A percentile compares a stretch with the other conserved stretches of the same genome.
phyloP scores from a whole-genome alignment of 2,329 filamentous ascomycete species.

The Trichoderma sp. region DNA sequence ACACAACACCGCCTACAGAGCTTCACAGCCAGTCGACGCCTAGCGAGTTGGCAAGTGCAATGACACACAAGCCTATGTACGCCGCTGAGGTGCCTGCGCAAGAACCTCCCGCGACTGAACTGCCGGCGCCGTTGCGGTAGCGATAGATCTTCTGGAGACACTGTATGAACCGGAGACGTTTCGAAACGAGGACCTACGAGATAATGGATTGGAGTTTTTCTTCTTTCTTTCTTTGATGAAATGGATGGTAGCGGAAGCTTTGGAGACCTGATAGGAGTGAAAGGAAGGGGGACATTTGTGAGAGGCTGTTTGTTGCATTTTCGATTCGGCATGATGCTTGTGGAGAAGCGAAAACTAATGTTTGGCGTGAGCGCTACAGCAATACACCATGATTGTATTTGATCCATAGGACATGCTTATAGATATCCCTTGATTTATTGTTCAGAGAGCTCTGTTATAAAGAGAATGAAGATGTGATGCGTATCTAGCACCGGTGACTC shows the following conservation, averaged over 20 bases:
- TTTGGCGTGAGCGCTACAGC: neutral
- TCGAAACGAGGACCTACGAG: neutral
- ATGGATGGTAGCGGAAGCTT: neutral
- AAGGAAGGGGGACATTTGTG: neutral
- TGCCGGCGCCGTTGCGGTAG: neutral
- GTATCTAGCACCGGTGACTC: neutral
- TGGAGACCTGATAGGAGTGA: neutral
- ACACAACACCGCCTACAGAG: constrained; percentile 15
- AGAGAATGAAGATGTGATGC: neutral
- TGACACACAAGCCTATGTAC: neutral
- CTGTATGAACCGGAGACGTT: neutral
- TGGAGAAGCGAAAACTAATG: neutral
- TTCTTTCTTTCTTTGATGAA: neutral
- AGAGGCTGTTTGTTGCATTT: neutral
- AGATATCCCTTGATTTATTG: neutral
- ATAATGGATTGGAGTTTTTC: neutral
- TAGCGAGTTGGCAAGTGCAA: neutral
- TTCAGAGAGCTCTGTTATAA: neutral
- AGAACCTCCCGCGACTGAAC: neutral
- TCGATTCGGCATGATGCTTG: neutral
- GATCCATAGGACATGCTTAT: neutral
- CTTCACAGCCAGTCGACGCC: neutral
- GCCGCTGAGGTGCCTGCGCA: neutral
- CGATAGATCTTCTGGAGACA: neutral
- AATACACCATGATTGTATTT: neutral